Evolutionary conservation across 2,329 filamentous ascomycete genomes (phyloP).

Genomic region (Emmonsiellopsis sp.): DNA sequence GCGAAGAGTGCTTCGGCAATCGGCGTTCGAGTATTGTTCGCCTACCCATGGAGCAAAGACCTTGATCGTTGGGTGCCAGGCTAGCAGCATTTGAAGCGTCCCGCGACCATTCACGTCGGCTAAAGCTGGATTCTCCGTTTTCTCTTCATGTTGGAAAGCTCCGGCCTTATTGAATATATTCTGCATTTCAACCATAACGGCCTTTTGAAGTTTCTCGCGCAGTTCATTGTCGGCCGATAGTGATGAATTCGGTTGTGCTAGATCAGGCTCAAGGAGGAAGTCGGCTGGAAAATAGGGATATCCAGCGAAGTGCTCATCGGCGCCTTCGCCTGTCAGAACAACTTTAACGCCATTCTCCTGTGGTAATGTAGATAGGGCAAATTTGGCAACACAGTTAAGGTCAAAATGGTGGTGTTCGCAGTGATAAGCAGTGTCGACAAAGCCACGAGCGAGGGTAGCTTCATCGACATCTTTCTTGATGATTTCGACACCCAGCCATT

Average conservation of each 20-base stretch:
- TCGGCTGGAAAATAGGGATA: slow-evolving; percentile 42
- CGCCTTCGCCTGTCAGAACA: slow-evolving; percentile 45
- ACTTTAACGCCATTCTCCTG: slow-evolving; percentile 43
- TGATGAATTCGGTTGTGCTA: slow-evolving; percentile 21
- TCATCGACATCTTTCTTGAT: slow-evolving; percentile 38
- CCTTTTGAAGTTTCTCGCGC: not conserved
- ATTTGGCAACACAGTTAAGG: slow-evolving; percentile 46
- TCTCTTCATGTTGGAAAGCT: not conserved
- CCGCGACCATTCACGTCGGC: not conserved
- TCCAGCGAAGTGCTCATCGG: slow-evolving; percentile 48
- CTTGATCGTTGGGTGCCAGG: not conserved
- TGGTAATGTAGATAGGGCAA: slow-evolving; percentile 40
- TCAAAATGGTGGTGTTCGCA: slow-evolving; percentile 40
- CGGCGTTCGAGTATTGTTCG: slow-evolving; percentile 16
- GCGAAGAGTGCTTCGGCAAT: slow-evolving; percentile 7
- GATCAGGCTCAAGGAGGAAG: slow-evolving; percentile 42
- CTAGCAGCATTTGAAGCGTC: not conserved
- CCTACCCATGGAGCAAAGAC: slow-evolving; percentile 29
- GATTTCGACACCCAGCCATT: slow-evolving; percentile 40
- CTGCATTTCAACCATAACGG: not conserved
- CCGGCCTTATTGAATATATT: not conserved
- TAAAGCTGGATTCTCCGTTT: not conserved
- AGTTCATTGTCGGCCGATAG: slow-evolving; percentile 9
- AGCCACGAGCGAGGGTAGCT: slow-evolving; percentile 31
- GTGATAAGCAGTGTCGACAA: slow-evolving; percentile 39